These are phyloP conservation scores for Melampsora americana DNA, from an alignment of 1,284 basidiomycete genomes.

Conservation along the genomic window DNA sequence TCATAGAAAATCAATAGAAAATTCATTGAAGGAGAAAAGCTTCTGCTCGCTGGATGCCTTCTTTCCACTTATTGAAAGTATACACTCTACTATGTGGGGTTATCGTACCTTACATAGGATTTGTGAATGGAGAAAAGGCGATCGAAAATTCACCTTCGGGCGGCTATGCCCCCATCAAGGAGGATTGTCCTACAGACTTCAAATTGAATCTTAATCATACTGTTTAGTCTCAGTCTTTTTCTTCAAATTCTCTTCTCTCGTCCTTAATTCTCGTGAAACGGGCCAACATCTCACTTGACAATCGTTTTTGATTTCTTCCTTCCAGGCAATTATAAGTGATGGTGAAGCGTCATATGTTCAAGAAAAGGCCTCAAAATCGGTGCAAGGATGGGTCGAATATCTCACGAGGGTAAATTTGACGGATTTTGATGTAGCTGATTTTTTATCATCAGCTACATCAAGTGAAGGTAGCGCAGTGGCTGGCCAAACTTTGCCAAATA, in stretches of 20 bases:
- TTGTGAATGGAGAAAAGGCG: background rate
- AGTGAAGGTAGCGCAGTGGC: constrained; percentile 1
- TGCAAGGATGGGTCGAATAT: constrained; percentile 23
- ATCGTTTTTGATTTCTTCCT: background rate
- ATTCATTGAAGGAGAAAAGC: too few relatives aligned
- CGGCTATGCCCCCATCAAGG: constrained; percentile 22
- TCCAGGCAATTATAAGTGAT: constrained; percentile 15
- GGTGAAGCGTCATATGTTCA: constrained; percentile 10
- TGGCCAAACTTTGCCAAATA: constrained; percentile 26
- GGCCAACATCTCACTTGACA: background rate
- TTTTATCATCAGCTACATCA: constrained; percentile 20
- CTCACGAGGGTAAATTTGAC: constrained; percentile 10
- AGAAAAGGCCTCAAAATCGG: constrained; percentile 17
- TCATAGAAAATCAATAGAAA: too few relatives aligned
- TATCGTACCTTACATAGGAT: too few relatives aligned
- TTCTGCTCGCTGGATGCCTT: too few relatives aligned
- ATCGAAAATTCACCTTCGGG: constrained; percentile 29
- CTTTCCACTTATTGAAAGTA: too few relatives aligned
- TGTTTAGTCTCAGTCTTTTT: background rate
- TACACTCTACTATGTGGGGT: too few relatives aligned
- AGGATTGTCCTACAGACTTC: constrained; percentile 6
- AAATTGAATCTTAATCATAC: background rate
- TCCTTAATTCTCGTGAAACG: background rate
- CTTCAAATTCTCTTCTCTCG: background rate
- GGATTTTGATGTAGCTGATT: constrained; percentile 17